Evolutionary conservation across 495 filamentous ascomycete species (phyloP).

Genomic region (Lasiosphaeris hirsuta): DNA sequence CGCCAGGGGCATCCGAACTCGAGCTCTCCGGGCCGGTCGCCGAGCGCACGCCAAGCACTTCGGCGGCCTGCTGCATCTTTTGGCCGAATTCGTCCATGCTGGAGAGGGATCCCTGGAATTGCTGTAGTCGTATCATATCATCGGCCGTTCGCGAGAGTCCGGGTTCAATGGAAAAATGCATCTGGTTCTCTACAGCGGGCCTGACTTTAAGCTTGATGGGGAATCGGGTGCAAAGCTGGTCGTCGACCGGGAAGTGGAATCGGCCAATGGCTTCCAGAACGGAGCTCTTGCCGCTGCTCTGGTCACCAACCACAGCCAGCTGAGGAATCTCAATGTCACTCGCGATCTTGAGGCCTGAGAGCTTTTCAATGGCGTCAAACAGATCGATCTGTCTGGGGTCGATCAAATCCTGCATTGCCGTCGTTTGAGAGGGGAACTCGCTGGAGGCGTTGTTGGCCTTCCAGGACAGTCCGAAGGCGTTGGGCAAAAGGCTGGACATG

Average conservation of each 20-base stretch:
- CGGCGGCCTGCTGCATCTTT: background rate
- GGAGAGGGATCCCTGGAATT: background rate
- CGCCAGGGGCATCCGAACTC: background rate
- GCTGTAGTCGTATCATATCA: background rate
- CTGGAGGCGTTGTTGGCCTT: too few relatives aligned
- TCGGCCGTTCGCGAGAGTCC: background rate
- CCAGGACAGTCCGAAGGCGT: too few relatives aligned
- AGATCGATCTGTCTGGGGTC: constrained; percentile 35
- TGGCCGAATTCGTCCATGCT: background rate
- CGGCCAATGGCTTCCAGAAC: constrained; percentile 63
- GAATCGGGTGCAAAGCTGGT: constrained; percentile 58
- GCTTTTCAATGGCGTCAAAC: constrained; percentile 51
- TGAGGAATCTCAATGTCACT: constrained; percentile 45
- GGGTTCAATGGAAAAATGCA: background rate
- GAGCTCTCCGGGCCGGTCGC: background rate
- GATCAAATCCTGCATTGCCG: background rate
- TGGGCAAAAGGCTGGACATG: too few relatives aligned
- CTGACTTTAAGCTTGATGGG: constrained; percentile 45
- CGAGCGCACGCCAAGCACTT: background rate
- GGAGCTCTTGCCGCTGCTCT: constrained; percentile 62
- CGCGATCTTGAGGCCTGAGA: constrained; percentile 50
- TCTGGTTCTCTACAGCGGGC: constrained; percentile 26
- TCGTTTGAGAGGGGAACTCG: too few relatives aligned
- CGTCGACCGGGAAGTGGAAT: constrained; percentile 57
- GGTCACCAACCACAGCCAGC: constrained; percentile 61